Conservation (phyloP, 2,329 filamentous ascomycete genomes). For the Ceratocystis eucalypticola region DNA sequence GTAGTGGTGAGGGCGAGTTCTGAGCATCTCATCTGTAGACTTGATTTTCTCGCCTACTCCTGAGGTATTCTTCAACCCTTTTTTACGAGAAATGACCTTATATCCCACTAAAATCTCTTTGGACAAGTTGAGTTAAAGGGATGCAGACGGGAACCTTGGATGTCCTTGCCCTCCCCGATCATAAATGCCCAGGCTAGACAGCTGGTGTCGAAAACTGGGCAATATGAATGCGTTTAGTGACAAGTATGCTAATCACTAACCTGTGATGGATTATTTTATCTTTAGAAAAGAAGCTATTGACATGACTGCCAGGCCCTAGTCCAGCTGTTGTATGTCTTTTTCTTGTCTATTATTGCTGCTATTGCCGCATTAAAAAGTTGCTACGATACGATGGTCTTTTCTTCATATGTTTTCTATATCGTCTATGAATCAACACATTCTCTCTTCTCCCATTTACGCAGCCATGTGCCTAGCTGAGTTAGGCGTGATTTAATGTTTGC, state of each 20-base stretch:
- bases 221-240: too few species aligned
- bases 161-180: not conserved
- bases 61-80: too few species aligned
- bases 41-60: not conserved
- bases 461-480: too few species aligned
- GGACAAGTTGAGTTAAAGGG: not conserved
- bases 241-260: not conserved
- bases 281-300: not conserved
- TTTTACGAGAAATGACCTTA: not conserved
- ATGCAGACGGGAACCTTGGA: too few species aligned
- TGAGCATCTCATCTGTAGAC: slow-evolving; percentile 24
- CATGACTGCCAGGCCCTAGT: not conserved
- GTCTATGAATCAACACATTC: not conserved
- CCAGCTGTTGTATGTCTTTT: not conserved
- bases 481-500: too few species aligned
- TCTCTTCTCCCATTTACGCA: not conserved
- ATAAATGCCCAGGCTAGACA: not conserved
- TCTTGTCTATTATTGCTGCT: not conserved
- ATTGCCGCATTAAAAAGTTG: not conserved
- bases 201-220: not conserved
- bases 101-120: not conserved
- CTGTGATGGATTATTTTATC: not conserved
- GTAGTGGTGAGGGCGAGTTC: slow-evolving; percentile 48
- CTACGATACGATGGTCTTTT: not conserved
- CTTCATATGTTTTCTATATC: not conserved